Evolutionary conservation across 2,329 filamentous ascomycete species (phyloP), one percentile per base, ranked within the genome.

Genomic region (Fusarium subtropicale): DNA sequence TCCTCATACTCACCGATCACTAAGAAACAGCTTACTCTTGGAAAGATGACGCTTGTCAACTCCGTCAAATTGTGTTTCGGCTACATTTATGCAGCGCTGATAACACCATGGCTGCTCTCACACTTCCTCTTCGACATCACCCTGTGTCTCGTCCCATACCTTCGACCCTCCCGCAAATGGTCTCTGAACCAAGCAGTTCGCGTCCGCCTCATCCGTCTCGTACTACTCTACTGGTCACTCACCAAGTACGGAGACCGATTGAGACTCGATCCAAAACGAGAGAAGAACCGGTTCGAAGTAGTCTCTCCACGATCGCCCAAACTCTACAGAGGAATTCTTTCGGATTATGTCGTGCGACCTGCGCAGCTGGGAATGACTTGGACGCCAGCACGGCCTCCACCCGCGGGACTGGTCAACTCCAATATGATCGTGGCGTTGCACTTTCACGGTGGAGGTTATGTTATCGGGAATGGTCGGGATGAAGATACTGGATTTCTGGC

Each of bases 151-250:
- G 18, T 72, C 13, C 70, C 70, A 10, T 62, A 42, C 36, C 31
- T 56, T 0, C 50, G 70, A 22, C 70, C 70, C 0, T 44, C 44
- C 0, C 51, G 15, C 13, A 15, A 67, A 41, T 73, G 67, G 70
- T 56, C 70, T 0, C n/a, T 64, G 13, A 61, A 51, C 7, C 68
- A 72, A 44, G 70, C 70, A 16, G 45, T 55, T 5, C 70, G 70
- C n/a, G 51, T 72, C 13, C 70, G 67, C 2, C 53, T 71, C 2
- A 62, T 71, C 11, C 61, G 60, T 26, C 50, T 72, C 12, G n/a
- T 66, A 6, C 50, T 72, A 3, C 60, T 71, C 2, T 73, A 71
- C 64, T 73, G 67, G 70, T 72, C 70, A 3, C 38, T 72, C 10
- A 48, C 56, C 12, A 54, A 55, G 6, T 47, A 58, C 8, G 70